A percentile compares a stretch with the other conserved stretches of the same genome.
These are phyloP conservation scores for Raphanus sativus DNA, from an alignment of 345 rosid genomes.

Conservation along the genomic window DNA sequence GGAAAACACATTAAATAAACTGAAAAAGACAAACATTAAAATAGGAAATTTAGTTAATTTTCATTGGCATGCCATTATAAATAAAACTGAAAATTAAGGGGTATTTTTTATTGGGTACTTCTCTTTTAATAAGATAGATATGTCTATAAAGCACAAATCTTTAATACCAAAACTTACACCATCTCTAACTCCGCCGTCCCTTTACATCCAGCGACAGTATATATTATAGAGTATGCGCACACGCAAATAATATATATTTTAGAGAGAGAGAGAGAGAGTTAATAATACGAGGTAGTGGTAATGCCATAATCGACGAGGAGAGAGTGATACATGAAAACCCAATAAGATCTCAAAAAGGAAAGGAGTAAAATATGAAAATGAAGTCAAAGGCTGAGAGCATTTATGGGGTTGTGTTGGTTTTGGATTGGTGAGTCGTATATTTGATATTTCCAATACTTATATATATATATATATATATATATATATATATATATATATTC, in stretches of 20 bases:
- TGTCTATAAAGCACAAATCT: conserved; percentile 15
- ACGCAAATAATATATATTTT: too few species aligned
- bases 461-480: not conserved
- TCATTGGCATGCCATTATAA: too few species aligned
- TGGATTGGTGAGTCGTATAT: conserved; percentile 19
- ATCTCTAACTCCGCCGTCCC: conserved; percentile 25
- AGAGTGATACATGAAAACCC: conserved; percentile 34
- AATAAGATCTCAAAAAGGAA: conserved; percentile 30
- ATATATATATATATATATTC: not conserved
- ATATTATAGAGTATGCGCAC: not conserved
- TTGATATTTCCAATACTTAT: not conserved
- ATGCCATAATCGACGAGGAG: conserved; percentile 14
- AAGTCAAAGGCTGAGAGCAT: conserved; percentile 32
- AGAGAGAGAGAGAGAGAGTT: not conserved
- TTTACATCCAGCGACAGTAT: conserved; percentile 23
- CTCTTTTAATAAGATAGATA: too few species aligned
- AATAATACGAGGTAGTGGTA: conserved; percentile 24
- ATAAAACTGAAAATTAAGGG: too few species aligned
- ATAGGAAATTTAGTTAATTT: too few species aligned
- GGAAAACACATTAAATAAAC: too few species aligned
- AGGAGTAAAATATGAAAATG: conserved; percentile 28
- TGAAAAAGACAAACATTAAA: too few species aligned
- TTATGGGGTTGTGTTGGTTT: conserved; percentile 20
- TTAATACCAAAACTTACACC: not conserved
- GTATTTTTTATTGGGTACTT: too few species aligned